Evolutionary conservation across 495 filamentous ascomycete species (phyloP).

Genomic region (Usnea hakonensis): DNA sequence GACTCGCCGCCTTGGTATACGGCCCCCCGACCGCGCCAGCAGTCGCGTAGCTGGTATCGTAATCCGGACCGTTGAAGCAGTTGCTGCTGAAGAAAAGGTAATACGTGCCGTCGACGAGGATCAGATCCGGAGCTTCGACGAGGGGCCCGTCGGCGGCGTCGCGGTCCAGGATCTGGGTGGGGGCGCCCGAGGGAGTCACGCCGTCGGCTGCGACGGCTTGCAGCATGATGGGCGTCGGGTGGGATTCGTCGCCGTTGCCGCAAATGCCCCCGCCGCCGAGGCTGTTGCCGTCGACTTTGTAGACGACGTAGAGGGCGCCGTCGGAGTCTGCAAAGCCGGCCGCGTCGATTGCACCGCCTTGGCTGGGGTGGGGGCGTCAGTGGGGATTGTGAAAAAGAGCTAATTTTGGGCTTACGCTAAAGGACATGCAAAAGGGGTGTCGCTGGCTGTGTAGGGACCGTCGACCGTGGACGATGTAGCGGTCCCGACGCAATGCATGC

Average conservation of each 20-base stretch:
- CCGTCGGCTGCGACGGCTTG: slow-evolving; percentile 45
- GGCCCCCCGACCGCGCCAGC: slow-evolving; percentile 36
- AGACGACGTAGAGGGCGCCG: slow-evolving; percentile 33
- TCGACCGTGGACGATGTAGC: slow-evolving; percentile 32
- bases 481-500: slow-evolving; percentile 39
- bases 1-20: slow-evolving; percentile 32
- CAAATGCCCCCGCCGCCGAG: slow-evolving; percentile 44
- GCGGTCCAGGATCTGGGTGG: slow-evolving; percentile 43
- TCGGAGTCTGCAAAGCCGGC: slow-evolving; percentile 30
- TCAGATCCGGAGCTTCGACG: slow-evolving; percentile 50
- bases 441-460: slow-evolving; percentile 33
- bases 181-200: slow-evolving; percentile 36
- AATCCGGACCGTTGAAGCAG: slow-evolving; percentile 40
- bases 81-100: slow-evolving; percentile 52
- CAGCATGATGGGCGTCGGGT: slow-evolving; percentile 48
- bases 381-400: no score
- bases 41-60: slow-evolving; percentile 47
- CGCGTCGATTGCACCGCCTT: slow-evolving; percentile 37
- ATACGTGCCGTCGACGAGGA: slow-evolving; percentile 41
- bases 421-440: slow-evolving; percentile 30
- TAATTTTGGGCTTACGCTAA: slow-evolving; percentile 21
- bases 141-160: slow-evolving; percentile 42
- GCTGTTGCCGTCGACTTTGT: slow-evolving; percentile 52
- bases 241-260: slow-evolving; percentile 36
- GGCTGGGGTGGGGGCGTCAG: neutral